Conservation (phyloP, 768 basidiomycete genomes). For the Lyophyllum atratum region DNA sequence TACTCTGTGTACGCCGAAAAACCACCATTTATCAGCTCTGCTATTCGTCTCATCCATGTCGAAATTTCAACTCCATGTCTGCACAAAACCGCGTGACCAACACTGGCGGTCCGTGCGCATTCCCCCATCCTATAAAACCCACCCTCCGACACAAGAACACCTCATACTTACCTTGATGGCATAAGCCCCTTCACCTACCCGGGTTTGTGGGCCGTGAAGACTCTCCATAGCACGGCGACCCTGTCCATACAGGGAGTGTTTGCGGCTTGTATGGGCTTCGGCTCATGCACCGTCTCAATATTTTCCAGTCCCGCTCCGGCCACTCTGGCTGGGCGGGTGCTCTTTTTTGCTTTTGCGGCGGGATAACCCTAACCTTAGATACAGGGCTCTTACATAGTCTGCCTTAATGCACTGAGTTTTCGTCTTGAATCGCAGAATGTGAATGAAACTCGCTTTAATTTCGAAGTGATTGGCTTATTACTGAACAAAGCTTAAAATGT, state of each 20-base stretch:
- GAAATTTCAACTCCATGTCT: no score
- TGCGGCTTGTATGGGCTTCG: slow-evolving; percentile 58
- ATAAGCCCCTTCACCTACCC: neutral
- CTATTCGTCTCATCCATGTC: no score
- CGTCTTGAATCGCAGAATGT: no score
- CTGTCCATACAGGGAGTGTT: slow-evolving; percentile 63
- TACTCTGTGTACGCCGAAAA: no score
- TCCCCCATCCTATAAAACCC: neutral
- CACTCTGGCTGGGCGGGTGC: slow-evolving; percentile 45
- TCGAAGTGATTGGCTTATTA: no score
- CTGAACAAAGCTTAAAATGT: no score
- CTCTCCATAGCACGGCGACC: slow-evolving; percentile 52
- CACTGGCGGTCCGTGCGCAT: neutral
- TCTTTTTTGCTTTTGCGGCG: neutral
- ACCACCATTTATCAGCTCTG: no score
- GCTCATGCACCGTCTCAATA: slow-evolving; percentile 68
- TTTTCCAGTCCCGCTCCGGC: slow-evolving; percentile 61
- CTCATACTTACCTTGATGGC: slow-evolving; percentile 2
- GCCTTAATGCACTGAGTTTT: no score
- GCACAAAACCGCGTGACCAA: no score
- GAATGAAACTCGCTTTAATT: no score
- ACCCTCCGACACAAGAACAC: neutral
- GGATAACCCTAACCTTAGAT: no score
- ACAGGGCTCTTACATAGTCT: no score
- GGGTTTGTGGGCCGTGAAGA: slow-evolving; percentile 1